These are phyloP conservation scores for Vaccinium vitisidaea DNA, from an alignment of 148 eudicot species.

Conservation along the genomic window DNA sequence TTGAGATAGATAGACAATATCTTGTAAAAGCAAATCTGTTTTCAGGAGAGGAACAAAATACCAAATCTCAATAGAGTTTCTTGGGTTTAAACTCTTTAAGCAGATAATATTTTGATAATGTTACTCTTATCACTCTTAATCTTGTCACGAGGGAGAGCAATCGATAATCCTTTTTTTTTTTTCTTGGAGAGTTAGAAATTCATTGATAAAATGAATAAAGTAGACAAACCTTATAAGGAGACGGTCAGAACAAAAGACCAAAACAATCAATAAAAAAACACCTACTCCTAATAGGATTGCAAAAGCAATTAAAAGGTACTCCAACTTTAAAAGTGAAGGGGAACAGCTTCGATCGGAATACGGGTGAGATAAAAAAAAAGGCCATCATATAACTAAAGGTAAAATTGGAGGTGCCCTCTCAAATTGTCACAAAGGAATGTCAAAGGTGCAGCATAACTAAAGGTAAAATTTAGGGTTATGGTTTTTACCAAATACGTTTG, in stretches of 20 bases:
- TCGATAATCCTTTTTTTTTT: neutral
- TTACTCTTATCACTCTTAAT: neutral
- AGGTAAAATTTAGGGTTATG: neutral
- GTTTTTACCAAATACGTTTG: neutral
- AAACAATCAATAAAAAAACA: too few relatives aligned
- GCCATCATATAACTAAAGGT: too few relatives aligned
- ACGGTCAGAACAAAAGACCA: too few relatives aligned
- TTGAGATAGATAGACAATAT: neutral
- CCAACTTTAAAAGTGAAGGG: neutral
- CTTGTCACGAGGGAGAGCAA: neutral
- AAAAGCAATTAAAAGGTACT: too few relatives aligned
- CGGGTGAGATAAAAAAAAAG: too few relatives aligned
- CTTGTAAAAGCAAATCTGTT: neutral
- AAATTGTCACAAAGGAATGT: neutral
- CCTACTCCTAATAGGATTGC: too few relatives aligned
- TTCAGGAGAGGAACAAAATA: too few relatives aligned
- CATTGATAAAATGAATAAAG: too few relatives aligned
- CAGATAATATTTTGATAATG: neutral
- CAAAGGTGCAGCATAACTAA: neutral
- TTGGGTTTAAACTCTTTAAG: neutral
- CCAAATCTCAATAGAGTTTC: neutral
- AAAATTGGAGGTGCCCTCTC: neutral
- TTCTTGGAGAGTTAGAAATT: too few relatives aligned
- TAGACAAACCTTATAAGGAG: too few relatives aligned
- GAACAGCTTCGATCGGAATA: too few relatives aligned